phyloP scores from a whole-genome alignment of 1,139 yeast species.

The Candida neerlandica region DNA sequence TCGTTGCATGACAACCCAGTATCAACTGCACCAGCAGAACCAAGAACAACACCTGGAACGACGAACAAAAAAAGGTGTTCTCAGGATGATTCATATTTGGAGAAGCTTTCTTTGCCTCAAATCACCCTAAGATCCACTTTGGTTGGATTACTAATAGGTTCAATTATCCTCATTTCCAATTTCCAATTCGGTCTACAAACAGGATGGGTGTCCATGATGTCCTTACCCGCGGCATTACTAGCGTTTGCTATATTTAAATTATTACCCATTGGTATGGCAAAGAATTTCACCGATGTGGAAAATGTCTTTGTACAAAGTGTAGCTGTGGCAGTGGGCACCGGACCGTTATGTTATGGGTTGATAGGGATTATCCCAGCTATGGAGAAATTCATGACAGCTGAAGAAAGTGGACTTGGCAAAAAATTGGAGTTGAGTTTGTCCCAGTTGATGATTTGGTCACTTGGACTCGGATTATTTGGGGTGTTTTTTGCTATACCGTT shows the following conservation, averaged over 20 bases:
- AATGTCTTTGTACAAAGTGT: conserved; percentile 90
- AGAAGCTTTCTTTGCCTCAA: conserved; percentile 54
- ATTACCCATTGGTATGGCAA: conserved; percentile 36
- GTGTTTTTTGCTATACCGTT: conserved; percentile 93
- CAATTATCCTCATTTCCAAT: conserved; percentile 80
- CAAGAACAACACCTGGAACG: background rate
- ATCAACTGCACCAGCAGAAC: background rate
- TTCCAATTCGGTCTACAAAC: conserved; percentile 97
- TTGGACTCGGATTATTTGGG: conserved; percentile 89
- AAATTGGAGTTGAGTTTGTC: conserved; percentile 38
- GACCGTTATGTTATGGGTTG: conserved; percentile 92
- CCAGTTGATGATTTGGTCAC: conserved; percentile 77
- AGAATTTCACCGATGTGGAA: conserved; percentile 81
- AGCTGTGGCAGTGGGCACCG: conserved; percentile 96
- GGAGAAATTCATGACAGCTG: conserved; percentile 77
- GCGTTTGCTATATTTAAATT: conserved; percentile 81
- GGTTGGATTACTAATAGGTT: conserved; percentile 77
- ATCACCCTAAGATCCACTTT: conserved; percentile 71
- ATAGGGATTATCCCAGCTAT: conserved; percentile 98
- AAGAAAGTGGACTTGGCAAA: conserved; percentile 69
- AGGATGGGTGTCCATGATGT: conserved; percentile 99
- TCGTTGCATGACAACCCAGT: too few species aligned
- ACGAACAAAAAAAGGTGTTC: background rate
- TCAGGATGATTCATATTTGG: conserved; percentile 10
- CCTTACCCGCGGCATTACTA: conserved; percentile 88